These are phyloP conservation scores for Globisporangium megalacanthum DNA, from an alignment of 352 stramenopile genomes.

Conservation along the genomic window DNA sequence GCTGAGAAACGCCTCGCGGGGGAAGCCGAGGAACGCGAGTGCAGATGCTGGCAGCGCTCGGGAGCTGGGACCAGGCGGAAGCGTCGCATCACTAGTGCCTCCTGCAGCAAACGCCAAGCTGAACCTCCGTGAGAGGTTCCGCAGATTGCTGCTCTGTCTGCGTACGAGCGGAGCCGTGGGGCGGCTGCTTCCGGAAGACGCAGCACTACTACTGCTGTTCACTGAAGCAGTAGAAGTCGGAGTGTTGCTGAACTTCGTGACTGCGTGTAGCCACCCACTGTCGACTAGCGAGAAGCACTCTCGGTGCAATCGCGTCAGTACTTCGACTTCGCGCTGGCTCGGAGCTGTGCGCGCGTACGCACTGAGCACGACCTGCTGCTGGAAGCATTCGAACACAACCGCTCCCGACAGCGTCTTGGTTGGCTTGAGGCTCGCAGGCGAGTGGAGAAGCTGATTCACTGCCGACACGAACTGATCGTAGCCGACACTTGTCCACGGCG, in stretches of 20 bases:
- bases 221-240: no score
- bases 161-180: neutral
- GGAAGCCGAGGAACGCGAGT: slow-evolving; percentile 7
- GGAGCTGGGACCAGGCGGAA: neutral
- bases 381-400: slow-evolving; percentile 4
- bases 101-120: slow-evolving; percentile 3
- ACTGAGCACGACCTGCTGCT: slow-evolving; percentile 6
- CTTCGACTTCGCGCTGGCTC: neutral
- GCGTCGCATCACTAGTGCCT: neutral
- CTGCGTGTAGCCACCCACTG: neutral
- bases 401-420: neutral
- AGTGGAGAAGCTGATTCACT: slow-evolving; percentile 8
- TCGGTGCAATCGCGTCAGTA: slow-evolving; percentile 1
- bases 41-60: neutral
- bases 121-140: neutral
- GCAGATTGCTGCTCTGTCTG: slow-evolving; percentile 2
- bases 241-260: neutral
- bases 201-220: neutral
- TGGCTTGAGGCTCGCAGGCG: neutral
- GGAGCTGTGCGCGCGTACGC: neutral
- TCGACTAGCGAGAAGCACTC: slow-evolving; percentile 5
- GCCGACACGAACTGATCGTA: slow-evolving; percentile 9
- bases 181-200: neutral
- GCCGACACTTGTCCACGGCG: neutral
- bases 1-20: neutral